Percentiles rank a stretch among this genome's conserved stretches.
phyloP scores from a whole-genome alignment of 1,139 yeast genomes.

The Yamadazyma sp. region DNA sequence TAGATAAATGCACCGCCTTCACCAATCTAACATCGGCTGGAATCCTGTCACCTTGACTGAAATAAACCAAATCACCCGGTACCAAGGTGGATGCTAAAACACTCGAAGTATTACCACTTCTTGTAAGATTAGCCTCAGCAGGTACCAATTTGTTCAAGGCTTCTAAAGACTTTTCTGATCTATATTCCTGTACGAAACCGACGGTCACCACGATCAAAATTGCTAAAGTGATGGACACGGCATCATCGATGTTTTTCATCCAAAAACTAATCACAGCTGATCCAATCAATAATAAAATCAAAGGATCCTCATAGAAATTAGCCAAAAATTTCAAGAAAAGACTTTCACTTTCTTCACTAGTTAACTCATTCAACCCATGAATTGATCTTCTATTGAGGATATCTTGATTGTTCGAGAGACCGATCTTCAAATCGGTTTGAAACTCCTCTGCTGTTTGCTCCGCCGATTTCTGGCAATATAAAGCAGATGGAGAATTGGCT shows the following conservation, averaged over 20 bases:
- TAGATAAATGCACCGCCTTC: slow-evolving; percentile 71
- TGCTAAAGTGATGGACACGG: slow-evolving; percentile 84
- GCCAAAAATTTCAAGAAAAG: slow-evolving; percentile 66
- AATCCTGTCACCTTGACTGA: slow-evolving; percentile 87
- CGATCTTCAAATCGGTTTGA: slow-evolving; percentile 57
- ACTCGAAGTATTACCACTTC: slow-evolving; percentile 74
- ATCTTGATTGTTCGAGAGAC: slow-evolving; percentile 69
- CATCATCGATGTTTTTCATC: slow-evolving; percentile 94
- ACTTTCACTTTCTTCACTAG: slow-evolving; percentile 74
- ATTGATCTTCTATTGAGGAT: slow-evolving; percentile 65
- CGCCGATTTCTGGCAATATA: slow-evolving; percentile 56
- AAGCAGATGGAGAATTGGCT: slow-evolving; percentile 45
- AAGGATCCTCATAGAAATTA: slow-evolving; percentile 84
- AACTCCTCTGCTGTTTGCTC: slow-evolving; percentile 64
- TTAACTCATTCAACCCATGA: slow-evolving; percentile 77
- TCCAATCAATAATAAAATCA: slow-evolving; percentile 81
- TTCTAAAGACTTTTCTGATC: slow-evolving; percentile 89
- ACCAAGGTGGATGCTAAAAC: slow-evolving; percentile 84
- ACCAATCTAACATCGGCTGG: slow-evolving; percentile 90
- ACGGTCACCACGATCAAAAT: slow-evolving; percentile 88
- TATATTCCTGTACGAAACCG: slow-evolving; percentile 93
- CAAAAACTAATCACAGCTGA: slow-evolving; percentile 81
- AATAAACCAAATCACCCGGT: slow-evolving; percentile 91
- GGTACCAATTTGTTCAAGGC: slow-evolving; percentile 92
- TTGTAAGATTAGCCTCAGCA: slow-evolving; percentile 84